These are phyloP conservation scores for Shiraia bambusicola DNA, from an alignment of 2,329 filamentous ascomycete species.

Conservation along the genomic window DNA sequence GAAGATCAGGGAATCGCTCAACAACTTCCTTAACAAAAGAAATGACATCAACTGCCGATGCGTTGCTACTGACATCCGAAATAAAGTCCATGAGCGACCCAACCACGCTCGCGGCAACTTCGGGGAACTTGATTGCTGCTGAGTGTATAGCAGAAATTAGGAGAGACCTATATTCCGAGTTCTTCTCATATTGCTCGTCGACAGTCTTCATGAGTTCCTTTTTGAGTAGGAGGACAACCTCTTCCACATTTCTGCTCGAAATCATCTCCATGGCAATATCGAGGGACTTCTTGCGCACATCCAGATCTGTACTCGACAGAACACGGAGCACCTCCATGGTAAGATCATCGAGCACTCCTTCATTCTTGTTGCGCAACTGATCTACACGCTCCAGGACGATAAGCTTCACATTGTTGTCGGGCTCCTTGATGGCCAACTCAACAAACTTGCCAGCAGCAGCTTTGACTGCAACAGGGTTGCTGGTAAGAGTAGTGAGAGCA, in stretches of 20 bases:
- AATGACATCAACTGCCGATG: slow-evolving; percentile 94
- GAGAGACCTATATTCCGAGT: slow-evolving; percentile 65
- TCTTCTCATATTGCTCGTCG: slow-evolving; percentile 96
- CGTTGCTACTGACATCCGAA: slow-evolving; percentile 96
- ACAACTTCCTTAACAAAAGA: slow-evolving; percentile 99
- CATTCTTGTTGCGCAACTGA: slow-evolving; percentile 80
- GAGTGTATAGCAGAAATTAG: slow-evolving; percentile 97
- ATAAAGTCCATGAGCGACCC: slow-evolving; percentile 99
- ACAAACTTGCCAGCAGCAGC: slow-evolving; percentile 95
- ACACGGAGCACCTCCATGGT: slow-evolving; percentile 97
- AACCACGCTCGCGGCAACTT: slow-evolving; percentile 94
- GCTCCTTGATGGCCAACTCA: slow-evolving; percentile 93
- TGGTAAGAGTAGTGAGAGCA: slow-evolving; percentile 88
- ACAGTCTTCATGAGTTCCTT: slow-evolving; percentile 98
- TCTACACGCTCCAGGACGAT: slow-evolving; percentile 96
- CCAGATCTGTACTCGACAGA: slow-evolving; percentile 91
- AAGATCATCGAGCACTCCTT: slow-evolving; percentile 87
- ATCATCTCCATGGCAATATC: slow-evolving; percentile 95
- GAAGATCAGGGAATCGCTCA: slow-evolving; percentile 91
- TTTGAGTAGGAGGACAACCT: slow-evolving; percentile 92
- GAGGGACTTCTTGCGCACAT: slow-evolving; percentile 90
- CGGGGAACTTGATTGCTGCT: slow-evolving; percentile 98
- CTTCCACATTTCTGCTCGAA: slow-evolving; percentile 97
- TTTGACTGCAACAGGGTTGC: slow-evolving; percentile 96
- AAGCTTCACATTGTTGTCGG: slow-evolving; percentile 98